Evolutionary conservation across 257 asterid species (phyloP).

Genomic region (Cordia subcordata): DNA sequence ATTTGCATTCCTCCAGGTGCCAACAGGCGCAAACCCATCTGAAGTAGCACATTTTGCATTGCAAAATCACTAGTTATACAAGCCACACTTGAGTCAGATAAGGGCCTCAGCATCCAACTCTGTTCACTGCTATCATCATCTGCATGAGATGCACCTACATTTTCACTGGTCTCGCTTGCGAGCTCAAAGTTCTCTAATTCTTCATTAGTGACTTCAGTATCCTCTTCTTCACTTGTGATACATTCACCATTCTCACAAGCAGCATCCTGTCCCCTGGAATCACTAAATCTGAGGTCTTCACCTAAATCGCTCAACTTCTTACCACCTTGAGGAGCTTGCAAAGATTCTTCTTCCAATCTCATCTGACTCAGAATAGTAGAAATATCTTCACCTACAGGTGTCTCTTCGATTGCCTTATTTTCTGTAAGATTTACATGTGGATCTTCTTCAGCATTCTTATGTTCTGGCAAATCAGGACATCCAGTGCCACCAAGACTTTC

Average conservation of each 20-base stretch:
- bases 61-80: constrained; percentile 91
- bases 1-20: constrained; percentile 99
- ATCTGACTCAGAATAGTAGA: constrained; percentile 42
- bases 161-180: constrained; percentile 41
- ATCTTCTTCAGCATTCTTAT: constrained; percentile 36
- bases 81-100: constrained; percentile 93
- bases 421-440: constrained; percentile 15
- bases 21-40: constrained; percentile 88
- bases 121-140: constrained; percentile 87
- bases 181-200: constrained; percentile 38
- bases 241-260: constrained; percentile 13
- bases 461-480: constrained; percentile 43
- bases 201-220: constrained; percentile 25
- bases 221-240: constrained; percentile 17
- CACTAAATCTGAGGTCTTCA: constrained; percentile 16
- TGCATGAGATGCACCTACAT: constrained; percentile 30
- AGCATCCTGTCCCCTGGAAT: constrained; percentile 19
- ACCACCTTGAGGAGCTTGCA: constrained; percentile 19
- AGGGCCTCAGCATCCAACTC: constrained; percentile 86
- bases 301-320: constrained; percentile 10
- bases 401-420: constrained; percentile 11
- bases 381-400: constrained; percentile 35
- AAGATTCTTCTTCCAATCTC: constrained; percentile 54
- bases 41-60: constrained; percentile 97
- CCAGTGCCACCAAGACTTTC: constrained; percentile 35